Base-by-base conservation (phyloP, 1,139 yeast genomes). In the Suhomyces kunorum region DNA sequence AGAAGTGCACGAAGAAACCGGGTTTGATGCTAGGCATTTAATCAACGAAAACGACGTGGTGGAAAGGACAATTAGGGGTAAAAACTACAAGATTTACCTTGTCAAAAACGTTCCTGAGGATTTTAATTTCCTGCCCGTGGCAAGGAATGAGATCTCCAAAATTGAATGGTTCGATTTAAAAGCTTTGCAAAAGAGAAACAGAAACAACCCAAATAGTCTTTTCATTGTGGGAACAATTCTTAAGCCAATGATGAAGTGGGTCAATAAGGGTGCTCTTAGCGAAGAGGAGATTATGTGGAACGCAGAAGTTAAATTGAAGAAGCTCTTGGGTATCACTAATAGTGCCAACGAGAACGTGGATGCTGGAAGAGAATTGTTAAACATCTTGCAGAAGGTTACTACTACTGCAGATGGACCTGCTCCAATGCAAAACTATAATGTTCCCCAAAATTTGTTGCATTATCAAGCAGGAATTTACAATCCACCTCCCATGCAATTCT, bases 1-100 rank as follows among this genome's bases (percentile, higher is more conserved):
- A 56, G 99, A 94, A 61, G 92, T 87, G 16, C 78, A 76, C 48
- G 99, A 94, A 65, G 99, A 94, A 61, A 92, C 90, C n/a, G 96
- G 98, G 0, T 89, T 84, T 55, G 94, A 90, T 61, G 82, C 88
- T 36, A 64, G 81, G 4, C 81, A 80, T 9, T 76, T 75, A 50
- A 73, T 90, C 38, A 77, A 79, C 46, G 83, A 83, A 46, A 76
- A 81, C 26, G 90, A 85, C 43, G 87, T 76, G 46, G 75, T 89
- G 38, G 98, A 92, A 58, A 77, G 95, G 58, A 87, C 88, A 6
- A 78, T 88, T 28, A 71, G 73, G 38, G 96, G 94, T 9, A 92
- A 92, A 61, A 88, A 87, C 61, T 87, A 87, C 61, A 84, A 89
- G 55, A 86, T 94, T 23, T 94, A 79, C 57, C 67, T 92, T 44